Evolutionary conservation across 495 filamentous ascomycete genomes (phyloP).

Genomic region (Penicillium canescens): DNA sequence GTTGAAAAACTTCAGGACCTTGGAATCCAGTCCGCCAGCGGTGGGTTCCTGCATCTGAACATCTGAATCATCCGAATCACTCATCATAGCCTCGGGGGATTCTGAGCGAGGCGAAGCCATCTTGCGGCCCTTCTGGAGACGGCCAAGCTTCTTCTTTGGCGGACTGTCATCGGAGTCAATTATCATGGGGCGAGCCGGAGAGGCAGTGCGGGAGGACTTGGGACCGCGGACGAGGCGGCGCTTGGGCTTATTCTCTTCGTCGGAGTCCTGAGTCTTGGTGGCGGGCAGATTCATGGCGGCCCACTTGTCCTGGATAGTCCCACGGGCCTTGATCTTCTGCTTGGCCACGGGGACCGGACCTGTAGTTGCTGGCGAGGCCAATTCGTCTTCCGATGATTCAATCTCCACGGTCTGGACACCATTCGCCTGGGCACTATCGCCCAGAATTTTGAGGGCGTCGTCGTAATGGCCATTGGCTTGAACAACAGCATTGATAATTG

Average conservation of each 20-base stretch:
- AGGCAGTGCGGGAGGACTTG: constrained; percentile 21
- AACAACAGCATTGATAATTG: constrained; percentile 54
- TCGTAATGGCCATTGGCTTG: constrained; percentile 56
- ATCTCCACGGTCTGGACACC: constrained; percentile 9
- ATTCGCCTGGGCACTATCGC: constrained; percentile 10
- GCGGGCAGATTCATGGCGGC: constrained; percentile 41
- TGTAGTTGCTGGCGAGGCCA: constrained; percentile 21
- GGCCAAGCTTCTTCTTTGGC: constrained; percentile 44
- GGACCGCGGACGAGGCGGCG: constrained; percentile 45
- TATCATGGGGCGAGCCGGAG: constrained; percentile 14
- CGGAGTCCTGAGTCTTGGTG: constrained; percentile 14
- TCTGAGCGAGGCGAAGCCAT: constrained; percentile 45
- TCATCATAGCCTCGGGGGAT: constrained; percentile 36
- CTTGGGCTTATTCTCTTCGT: constrained; percentile 34
- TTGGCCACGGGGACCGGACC: constrained; percentile 38
- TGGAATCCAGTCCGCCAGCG: constrained; percentile 48
- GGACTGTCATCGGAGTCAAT: constrained; percentile 27
- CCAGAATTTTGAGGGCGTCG: constrained; percentile 56
- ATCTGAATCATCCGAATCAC: constrained; percentile 58
- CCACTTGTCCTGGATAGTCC: constrained; percentile 64
- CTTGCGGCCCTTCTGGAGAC: constrained; percentile 61
- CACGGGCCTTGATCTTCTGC: constrained; percentile 59
- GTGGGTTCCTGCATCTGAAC: constrained; percentile 44
- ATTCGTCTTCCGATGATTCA: constrained; percentile 43
- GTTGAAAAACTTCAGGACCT: constrained; percentile 82